Evolutionary conservation across 2,329 filamentous ascomycete species (phyloP), one percentile per base, ranked within the genome.

Genomic region (Alternaria burnsii): DNA sequence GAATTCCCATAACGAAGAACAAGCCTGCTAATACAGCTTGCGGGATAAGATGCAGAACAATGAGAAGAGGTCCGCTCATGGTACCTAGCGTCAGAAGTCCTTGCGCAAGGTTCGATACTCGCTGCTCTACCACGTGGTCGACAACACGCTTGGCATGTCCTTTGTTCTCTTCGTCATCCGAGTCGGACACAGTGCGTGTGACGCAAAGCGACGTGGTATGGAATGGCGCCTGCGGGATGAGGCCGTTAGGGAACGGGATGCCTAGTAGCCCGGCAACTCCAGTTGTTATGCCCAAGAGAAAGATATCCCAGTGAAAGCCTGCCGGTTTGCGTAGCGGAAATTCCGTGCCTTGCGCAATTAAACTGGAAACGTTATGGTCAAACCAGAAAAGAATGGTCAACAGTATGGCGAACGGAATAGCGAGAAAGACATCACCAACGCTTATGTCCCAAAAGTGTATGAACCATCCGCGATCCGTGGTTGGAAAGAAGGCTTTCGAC

Each of bases 331-430:
- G 82, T 11, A 88, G 77, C 0, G 85, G 85, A 48, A 84, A 87
- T 26, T 86, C 81, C 26, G 82, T 82, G 14, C 83, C 85, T 73
- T 87, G 86, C 0, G 85, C 85, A 10, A 83, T 86, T 32, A 88
- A 78, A 24, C 83, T 85, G 61, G 83, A 85, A 52, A 87, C 72
- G 53, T 95, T 96, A 73, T 96, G 93, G 72, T 96, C 93, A 75
- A 95, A 96, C 82, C 91, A 96, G 75, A 97, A 97, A 5, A 97
- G 80, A 22, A 96, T 88, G 0, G 93, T 97, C 16, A 97, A 82
- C 1, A 97, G 82, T 34, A 96, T 73, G 0, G 92, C 93, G 80
- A 97, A 97, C 0, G 93, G 93, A n/a, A 96, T 86, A 1, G 93
- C 93, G 43, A 93, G 82, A 74, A 97, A 97, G 7, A 95, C 84